Base-by-base conservation (phyloP, 2,329 filamentous ascomycete species). In the Penicillium concentricum region DNA sequence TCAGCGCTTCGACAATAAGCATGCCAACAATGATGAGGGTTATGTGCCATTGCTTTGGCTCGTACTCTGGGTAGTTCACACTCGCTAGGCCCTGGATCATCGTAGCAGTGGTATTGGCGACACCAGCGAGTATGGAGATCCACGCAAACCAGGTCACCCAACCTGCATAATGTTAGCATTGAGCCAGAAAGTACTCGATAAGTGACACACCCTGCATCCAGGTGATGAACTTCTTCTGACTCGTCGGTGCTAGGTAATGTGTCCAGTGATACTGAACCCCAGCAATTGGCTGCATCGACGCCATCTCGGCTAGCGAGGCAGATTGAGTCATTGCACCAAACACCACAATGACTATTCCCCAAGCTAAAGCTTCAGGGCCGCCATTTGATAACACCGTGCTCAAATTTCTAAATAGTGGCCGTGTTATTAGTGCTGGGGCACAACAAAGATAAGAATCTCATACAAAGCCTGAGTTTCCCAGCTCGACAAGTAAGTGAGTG, bases 251-350 rank as follows among this genome's bases (percentile, higher is more conserved):
- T 18, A 75, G 61, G 9, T 67, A 61, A 28, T 69, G 67, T 5
- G 74, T 78, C 75, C 75, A 78, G 58, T 77, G 74, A 56, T 78
- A 78, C 57, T 77, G 76, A 4, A 74, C 76, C 12, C 74, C 76
- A 0, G 75, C 75, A 35, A 76, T 69, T 4, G 75, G 75, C 16
- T 70, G 69, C 60, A 77, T 75, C 0, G 76, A 76, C 2, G 71
- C 72, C 66, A 78, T 64, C 57, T 78, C 76, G 7, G 71, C 75
- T 37, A 78, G 64, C 1, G 75, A 76, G 16, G 62, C 45, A 2
- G 60, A 58, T 39, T 64, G 51, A 51, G 54, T 59, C 56, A 67
- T 62, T 18, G 67, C 65, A 34, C 71, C 56, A 55, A 69, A 60
- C 41, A 64, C 47, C 13, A 64, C 64, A 4, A 69, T 42, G 2